Evolutionary conservation across 2,329 filamentous ascomycete genomes (phyloP), one percentile per base, ranked within the genome.

Genomic region (Cladorrhinum sp.): DNA sequence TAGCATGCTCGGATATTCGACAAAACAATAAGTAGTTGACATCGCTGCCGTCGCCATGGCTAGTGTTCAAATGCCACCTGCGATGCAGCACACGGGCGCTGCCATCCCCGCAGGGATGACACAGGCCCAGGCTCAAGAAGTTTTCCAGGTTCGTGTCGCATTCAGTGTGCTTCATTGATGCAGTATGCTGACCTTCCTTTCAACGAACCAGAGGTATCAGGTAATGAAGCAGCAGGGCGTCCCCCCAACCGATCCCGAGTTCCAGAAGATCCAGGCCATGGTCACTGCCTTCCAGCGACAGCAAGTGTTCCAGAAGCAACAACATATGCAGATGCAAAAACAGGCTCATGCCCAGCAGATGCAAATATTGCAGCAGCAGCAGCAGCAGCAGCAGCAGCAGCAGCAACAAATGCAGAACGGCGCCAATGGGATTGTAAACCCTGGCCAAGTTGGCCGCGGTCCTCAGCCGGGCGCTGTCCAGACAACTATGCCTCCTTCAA

Each of bases 151-250:
- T 81, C 71, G 81, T 76, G 25, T 27, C 6, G 3, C 38, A 48
- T 48, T 13, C 16, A 23, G 25, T 51, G 20, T 18, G 23, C 20
- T 25, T 24, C 51, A 12, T 23, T 54, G 16, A 32, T 18, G 24
- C 13, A 25, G 12, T 13, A 20, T 59, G 22, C 60, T 66, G 55
- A 61, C 59, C 20, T 53, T 45, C 2, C 38, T 60, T 65, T 65
- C 45, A 23, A 36, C 16, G 32, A 13, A 36, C 3, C 70, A 97
- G 93, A 92, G 91, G 83, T 95, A 90, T 66, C 89, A 90, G 71
- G 86, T 91, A 74, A 92, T 98, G 90, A 95, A 93, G 76, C 85
- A 90, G 59, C 83, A 88, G 69, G 93, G 93, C 67, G 88, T 96
- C 23, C 85, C 91, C 45, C 83, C 87, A 59, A 89, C 83, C 59